These are phyloP conservation scores for Boletus pseudo-olivaceus DNA, from an alignment of 768 basidiomycete species.

Conservation along the genomic window DNA sequence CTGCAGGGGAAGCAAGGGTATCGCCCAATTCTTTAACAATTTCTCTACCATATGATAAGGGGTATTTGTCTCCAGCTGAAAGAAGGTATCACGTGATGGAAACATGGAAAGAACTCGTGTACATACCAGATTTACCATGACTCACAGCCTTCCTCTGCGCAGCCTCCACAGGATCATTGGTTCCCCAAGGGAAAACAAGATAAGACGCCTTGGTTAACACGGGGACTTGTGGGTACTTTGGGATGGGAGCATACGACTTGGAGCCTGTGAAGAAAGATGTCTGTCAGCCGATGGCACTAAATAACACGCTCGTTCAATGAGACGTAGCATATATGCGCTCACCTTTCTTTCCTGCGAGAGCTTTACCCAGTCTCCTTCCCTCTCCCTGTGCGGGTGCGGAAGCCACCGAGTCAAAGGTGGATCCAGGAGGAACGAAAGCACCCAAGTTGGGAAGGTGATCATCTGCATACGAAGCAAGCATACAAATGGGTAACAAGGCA, in stretches of 20 bases:
- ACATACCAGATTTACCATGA: conserved; percentile 18
- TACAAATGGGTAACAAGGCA: neutral
- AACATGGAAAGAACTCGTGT: neutral
- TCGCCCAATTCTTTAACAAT: conserved; percentile 70
- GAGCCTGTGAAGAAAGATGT: conserved; percentile 44
- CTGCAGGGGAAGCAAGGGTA: conserved; percentile 73
- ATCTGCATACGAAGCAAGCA: conserved; percentile 2
- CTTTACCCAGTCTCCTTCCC: conserved; percentile 27
- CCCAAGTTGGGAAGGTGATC: conserved; percentile 23
- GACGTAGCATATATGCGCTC: neutral
- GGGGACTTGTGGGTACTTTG: conserved; percentile 12
- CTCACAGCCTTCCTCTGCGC: conserved; percentile 14
- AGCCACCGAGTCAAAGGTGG: conserved; percentile 15
- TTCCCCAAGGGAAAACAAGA: conserved; percentile 74
- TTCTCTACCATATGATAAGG: conserved; percentile 25
- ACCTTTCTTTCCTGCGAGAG: conserved; percentile 12
- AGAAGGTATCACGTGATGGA: neutral
- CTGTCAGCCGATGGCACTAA: neutral
- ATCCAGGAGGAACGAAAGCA: conserved; percentile 24
- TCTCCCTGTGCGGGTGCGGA: conserved; percentile 22
- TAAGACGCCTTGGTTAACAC: conserved; percentile 44
- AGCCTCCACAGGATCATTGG: conserved; percentile 78
- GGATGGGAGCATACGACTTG: conserved; percentile 7
- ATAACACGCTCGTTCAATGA: neutral
- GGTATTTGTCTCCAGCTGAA: neutral